These are phyloP conservation scores for Candida alai DNA, from an alignment of 805 yeast species.

Conservation along the genomic window DNA sequence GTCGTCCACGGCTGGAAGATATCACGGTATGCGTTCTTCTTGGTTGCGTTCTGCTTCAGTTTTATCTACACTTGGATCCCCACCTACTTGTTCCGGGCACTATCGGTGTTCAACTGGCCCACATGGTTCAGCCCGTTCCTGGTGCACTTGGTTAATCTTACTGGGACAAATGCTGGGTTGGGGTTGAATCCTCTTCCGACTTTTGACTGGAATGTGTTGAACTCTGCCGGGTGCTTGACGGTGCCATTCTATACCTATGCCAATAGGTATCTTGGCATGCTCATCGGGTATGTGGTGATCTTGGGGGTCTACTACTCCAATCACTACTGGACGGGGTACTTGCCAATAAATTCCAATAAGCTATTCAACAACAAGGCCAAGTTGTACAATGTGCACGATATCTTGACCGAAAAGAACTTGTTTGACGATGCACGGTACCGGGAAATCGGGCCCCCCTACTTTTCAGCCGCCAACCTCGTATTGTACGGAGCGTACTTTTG, in stretches of 20 bases:
- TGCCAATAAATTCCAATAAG: slow-evolving; percentile 51
- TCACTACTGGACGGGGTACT: slow-evolving; percentile 45
- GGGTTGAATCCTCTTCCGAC: slow-evolving; percentile 42
- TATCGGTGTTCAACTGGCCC: slow-evolving; percentile 43
- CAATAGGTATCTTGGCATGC: slow-evolving; percentile 35
- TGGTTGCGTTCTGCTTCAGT: slow-evolving; percentile 27
- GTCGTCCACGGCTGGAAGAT: slow-evolving; percentile 35
- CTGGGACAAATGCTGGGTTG: slow-evolving; percentile 36
- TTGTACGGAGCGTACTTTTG: slow-evolving; percentile 56
- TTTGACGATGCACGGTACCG: slow-evolving; percentile 48
- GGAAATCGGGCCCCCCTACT: slow-evolving; percentile 63
- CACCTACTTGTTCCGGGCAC: slow-evolving; percentile 33
- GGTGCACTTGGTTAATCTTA: slow-evolving; percentile 36
- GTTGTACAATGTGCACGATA: slow-evolving; percentile 42
- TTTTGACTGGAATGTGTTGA: slow-evolving; percentile 42
- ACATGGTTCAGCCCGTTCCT: slow-evolving; percentile 40
- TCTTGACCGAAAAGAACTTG: slow-evolving; percentile 39
- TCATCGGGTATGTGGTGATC: slow-evolving; percentile 31
- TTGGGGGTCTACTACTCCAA: slow-evolving; percentile 42
- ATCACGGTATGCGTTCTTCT: slow-evolving; percentile 39
- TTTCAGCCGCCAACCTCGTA: slow-evolving; percentile 58
- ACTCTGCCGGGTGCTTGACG: slow-evolving; percentile 36
- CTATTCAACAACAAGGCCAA: slow-evolving; percentile 51
- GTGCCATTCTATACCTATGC: slow-evolving; percentile 42
- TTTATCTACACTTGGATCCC: slow-evolving; percentile 43